Evolutionary conservation across 331 rosid genomes (phyloP), one percentile per base, ranked within the genome.

Genomic region (Acacia pycnantha): DNA sequence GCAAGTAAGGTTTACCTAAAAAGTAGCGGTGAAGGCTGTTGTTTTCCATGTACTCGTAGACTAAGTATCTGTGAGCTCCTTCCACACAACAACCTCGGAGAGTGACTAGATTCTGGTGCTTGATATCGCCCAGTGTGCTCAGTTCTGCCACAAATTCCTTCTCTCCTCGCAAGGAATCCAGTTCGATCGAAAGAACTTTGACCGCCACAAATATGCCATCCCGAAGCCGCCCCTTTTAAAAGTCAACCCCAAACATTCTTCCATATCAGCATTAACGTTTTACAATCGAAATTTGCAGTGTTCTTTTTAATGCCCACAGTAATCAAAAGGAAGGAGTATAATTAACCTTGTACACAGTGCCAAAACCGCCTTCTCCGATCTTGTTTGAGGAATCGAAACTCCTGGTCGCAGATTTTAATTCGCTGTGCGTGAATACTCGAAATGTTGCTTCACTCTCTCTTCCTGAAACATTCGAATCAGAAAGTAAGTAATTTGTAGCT

Each of bases 341-440:
- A 62, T 33, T 13, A 81, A 93, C 99, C 99, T 92, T 92, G 56
- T 86, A 93, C 50, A 96, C 98, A 68, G 77, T 37, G 74, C 97
- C 99, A 68, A 93, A 96, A 48, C 97, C 97, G 12, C 99, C 99
- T 85, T 92, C 89, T 51, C 99, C 99, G 48, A 96, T 24, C 83
- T 91, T 92, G 33, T 82, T 74, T 5, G 95, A 83, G 56, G 88
- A 70, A 66, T 75, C 85, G 78, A 94, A 96, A 54, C 79, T 82
- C 44, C 72, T 22, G 29, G 99, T 96, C 22, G 97, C 97, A 1
- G 88, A 79, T 85, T 89, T 93, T 75, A 96, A 84, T 85, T 96
- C 97, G 62, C 76, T 80, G 72, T 68, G 84, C 40, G 92, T 80
- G 82, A 92, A 96, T 0, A 91, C 72, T 61, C 94, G 92, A 82